Evolutionary conservation across 306 rosid species (phyloP), one percentile per base, ranked within the genome.

Genomic region (Fagus sylvatica): DNA sequence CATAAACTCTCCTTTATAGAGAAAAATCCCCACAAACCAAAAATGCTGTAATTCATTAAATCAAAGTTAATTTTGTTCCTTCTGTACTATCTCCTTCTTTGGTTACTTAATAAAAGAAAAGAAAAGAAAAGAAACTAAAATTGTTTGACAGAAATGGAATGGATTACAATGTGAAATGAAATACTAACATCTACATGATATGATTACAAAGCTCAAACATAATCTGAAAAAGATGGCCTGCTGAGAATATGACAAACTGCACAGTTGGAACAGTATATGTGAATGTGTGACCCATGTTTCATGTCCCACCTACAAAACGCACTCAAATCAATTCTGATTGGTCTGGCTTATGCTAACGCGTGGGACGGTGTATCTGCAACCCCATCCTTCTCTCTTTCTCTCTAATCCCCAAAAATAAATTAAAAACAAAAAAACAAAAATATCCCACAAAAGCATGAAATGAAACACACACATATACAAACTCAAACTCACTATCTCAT

Each of bases 291-390:
- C 74, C 22, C 62, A 16, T 16, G 69, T 10, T 46, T 43, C 61
- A 43, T 71, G 85, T 72, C 93, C 91, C 86, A 86, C 88, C 87
- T 17, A 48, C 79, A 76, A 75, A 84, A 33, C 85, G 91, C 97
- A 92, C 89, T 53, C 68, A 76, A 48, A 54, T 78, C 19, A 36
- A 3, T 10, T 76, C 81, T 75, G 74, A 88, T 92, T 92, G 91
- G 97, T 83, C 73, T 22, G 5, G 41, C 73, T 8, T 19, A 81
- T 65, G 32, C 87, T 74, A 72, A 71, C 79, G 93, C 89, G 86
- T 90, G 88, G 86, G 88, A 4, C 86, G 91, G 87, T 84, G 76
- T 73, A 72, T 79, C 87, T 80, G 76, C 80, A 15, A 32, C 60
- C 78, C 78, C 43, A 65, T 76, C 76, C 57, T 28, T 71, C 10